Evolutionary conservation across 805 yeast genomes (phyloP), one percentile per base, ranked within the genome.

Genomic region (Blastobotrys mokoenaii): DNA sequence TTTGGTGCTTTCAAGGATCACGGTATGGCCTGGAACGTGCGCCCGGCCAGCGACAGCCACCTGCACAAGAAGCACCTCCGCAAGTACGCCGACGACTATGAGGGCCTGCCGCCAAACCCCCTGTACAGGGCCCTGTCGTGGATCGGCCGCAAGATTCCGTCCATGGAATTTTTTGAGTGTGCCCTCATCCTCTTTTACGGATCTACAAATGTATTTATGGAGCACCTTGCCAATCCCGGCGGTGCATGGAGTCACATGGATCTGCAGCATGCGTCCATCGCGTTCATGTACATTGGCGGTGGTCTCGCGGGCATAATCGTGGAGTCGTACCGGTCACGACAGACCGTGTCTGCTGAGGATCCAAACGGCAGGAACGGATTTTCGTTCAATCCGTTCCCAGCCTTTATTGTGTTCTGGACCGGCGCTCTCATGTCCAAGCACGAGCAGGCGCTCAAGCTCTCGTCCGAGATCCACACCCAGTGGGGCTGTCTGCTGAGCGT

Each of bases 391-490:
- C 97, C 97, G 30, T 87, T 93, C 76, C 97, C 97, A 2, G 80
- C 85, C 1, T 76, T 93, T 52, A 87, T 94, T 2, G 84, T 93
- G 30, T 93, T 85, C 67, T 93, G 96, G 95, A 93, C 97, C 1
- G 98, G 98, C 25, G 73, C 82, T 11, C 71, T 93, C 50, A 93
- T 93, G 98, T 88, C 97, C 1, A 86, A 83, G 63, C 98, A 93
- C 65, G 80, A 79, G 34, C 98, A 93, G 65, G 84, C 89, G 4
- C 81, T 93, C 1, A 69, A 62, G 44, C 72, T 83, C 29, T 80
- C 96, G 2, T 87, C 97, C 2, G 69, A 65, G 14, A 76, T 93
- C 50, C 98, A 93, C 63, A 68, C 75, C 44, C 97, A 88, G 65
- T 93, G 98, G 98, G 98, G 98, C 6, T 72, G 74, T 47, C 65